A percentile compares a stretch with the other conserved stretches of the same genome.
These are phyloP conservation scores for slime mould (Dictyostelium discoideum) DNA, from an alignment of 78 protist species.

Conservation along the genomic window DNA sequence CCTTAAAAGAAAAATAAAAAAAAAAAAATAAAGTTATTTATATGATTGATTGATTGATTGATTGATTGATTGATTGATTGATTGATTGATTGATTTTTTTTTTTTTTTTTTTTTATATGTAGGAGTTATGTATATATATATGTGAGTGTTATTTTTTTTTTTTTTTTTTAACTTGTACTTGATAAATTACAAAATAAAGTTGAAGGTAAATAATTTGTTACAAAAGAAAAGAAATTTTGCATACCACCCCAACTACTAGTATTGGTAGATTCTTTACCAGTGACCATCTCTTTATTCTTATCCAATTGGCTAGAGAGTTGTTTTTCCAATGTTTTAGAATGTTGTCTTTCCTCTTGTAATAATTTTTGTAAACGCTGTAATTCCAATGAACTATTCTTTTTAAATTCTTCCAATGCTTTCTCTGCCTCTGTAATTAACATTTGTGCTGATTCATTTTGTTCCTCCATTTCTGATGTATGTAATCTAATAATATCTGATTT, in stretches of 20 bases:
- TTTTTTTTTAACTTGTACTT: slow-evolving; percentile 22
- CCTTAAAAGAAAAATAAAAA: neutral
- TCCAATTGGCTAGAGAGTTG: slow-evolving; percentile 51
- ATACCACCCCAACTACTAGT: slow-evolving; percentile 35
- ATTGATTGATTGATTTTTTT: neutral
- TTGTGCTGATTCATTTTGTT: slow-evolving; percentile 51
- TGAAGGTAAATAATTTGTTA: slow-evolving; percentile 62
- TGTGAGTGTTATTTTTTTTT: neutral
- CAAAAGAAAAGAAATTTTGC: slow-evolving; percentile 50
- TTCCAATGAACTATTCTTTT: slow-evolving; percentile 26
- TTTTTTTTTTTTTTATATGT: neutral
- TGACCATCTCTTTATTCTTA: slow-evolving; percentile 59
- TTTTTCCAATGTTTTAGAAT: slow-evolving; percentile 37
- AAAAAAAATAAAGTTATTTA: neutral
- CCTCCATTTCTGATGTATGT: slow-evolving; percentile 58
- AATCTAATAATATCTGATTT: slow-evolving; percentile 53
- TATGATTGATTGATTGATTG: no score
- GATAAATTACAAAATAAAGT: slow-evolving; percentile 69
- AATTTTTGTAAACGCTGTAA: slow-evolving; percentile 28
- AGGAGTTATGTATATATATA: neutral
- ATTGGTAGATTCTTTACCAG: slow-evolving; percentile 42
- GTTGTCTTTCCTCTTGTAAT: slow-evolving; percentile 70
- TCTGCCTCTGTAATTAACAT: slow-evolving; percentile 18
- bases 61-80: no score
- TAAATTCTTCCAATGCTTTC: slow-evolving; percentile 21